phyloP scores from a whole-genome alignment of 2,329 filamentous ascomycete species.

The Chalaropsis thielavioides region DNA sequence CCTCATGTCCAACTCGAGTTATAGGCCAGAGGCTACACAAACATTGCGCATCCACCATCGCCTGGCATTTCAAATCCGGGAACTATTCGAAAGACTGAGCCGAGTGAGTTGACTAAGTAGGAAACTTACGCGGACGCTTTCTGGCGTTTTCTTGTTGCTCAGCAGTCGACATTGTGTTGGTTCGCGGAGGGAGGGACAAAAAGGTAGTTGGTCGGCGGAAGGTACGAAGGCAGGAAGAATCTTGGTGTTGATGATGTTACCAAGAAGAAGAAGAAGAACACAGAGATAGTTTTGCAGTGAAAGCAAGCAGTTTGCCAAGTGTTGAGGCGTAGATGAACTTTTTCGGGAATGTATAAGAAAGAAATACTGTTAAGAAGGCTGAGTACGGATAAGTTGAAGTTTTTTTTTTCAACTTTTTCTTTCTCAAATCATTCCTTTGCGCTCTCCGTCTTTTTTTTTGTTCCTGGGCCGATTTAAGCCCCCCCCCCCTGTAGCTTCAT shows the following conservation, averaged over 20 bases:
- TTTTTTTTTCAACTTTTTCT: not conserved
- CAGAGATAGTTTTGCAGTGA: not conserved
- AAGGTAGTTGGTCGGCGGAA: not conserved
- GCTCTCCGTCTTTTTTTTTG: constrained; percentile 2
- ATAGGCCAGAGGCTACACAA: too few relatives aligned
- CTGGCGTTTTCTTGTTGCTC: constrained; percentile 13
- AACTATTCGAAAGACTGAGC: not conserved
- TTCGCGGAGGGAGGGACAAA: not conserved
- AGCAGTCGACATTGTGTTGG: constrained; percentile 11
- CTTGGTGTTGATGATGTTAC: not conserved
- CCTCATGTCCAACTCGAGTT: not conserved
- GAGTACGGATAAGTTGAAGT: not conserved
- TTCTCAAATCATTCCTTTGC: not conserved
- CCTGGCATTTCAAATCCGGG: not conserved
- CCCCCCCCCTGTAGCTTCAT: constrained; percentile 4
- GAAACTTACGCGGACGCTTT: constrained; percentile 17
- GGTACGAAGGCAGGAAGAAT: not conserved
- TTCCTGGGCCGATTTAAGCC: not conserved
- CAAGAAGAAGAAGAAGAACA: not conserved
- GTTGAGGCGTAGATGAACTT: not conserved
- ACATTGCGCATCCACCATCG: not conserved
- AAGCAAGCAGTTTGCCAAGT: too few relatives aligned
- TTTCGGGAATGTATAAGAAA: not conserved
- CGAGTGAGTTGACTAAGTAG: not conserved
- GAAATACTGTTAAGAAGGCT: constrained; percentile 1